Percentiles rank a stretch among this genome's conserved stretches.
phyloP scores from a whole-genome alignment of 2,329 filamentous ascomycete genomes.

The Teratosphaeria destructans region DNA sequence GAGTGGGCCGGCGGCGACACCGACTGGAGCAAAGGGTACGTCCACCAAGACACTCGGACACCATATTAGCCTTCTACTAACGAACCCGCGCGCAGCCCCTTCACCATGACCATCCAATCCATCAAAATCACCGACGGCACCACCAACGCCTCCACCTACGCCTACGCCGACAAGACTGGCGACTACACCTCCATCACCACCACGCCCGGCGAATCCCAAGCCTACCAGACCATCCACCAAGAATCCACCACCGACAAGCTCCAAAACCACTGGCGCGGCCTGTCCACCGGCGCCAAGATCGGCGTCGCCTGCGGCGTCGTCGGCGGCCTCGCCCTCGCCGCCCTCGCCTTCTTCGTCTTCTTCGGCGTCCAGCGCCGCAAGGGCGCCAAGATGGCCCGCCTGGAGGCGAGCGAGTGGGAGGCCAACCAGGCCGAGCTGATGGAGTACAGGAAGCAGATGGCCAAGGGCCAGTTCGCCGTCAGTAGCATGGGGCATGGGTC shows the following conservation, averaged over 20 bases:
- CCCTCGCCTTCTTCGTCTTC: conserved; percentile 30
- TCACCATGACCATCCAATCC: conserved; percentile 26
- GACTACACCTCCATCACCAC: conserved; percentile 37
- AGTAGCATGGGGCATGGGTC: conserved; percentile 5
- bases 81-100: conserved; percentile 15
- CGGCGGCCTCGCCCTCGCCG: conserved; percentile 27
- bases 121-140: conserved; percentile 26
- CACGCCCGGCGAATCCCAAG: conserved; percentile 19
- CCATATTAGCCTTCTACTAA: background rate
- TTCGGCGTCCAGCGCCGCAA: conserved; percentile 41
- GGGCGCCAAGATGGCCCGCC: conserved; percentile 38
- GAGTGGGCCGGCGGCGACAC: conserved; percentile 29
- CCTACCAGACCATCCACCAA: conserved; percentile 26
- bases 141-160: conserved; percentile 28
- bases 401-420: conserved; percentile 39
- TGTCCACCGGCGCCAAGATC: conserved; percentile 38
- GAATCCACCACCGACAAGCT: conserved; percentile 34
- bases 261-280: conserved; percentile 31
- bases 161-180: conserved; percentile 30
- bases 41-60: background rate
- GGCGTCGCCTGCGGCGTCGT: conserved; percentile 38
- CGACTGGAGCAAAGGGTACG: conserved; percentile 23
- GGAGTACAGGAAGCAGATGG: conserved; percentile 16
- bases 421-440: conserved; percentile 27
- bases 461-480: conserved; percentile 5